Conservation (phyloP, 805 yeast species). For the Lipomyces yamadae region DNA sequence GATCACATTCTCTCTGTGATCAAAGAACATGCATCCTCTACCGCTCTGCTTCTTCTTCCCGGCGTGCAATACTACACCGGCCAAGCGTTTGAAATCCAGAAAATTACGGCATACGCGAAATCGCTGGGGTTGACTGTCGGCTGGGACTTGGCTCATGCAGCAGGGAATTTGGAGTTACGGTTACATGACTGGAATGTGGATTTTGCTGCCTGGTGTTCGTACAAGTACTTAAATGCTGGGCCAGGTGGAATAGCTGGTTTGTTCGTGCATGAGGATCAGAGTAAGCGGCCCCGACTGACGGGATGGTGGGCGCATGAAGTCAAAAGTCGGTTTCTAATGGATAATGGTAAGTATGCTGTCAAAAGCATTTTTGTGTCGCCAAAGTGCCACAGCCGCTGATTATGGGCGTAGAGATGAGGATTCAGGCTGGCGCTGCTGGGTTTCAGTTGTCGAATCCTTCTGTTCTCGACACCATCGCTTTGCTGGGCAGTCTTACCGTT, state of each 20-base stretch:
- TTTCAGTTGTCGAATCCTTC: constrained; percentile 90
- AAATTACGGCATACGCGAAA: constrained; percentile 71
- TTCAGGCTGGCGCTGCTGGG: constrained; percentile 80
- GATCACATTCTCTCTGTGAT: constrained; percentile 65
- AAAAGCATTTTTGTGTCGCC: background rate
- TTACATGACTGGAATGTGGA: constrained; percentile 91
- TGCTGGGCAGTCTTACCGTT: constrained; percentile 67
- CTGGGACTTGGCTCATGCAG: constrained; percentile 97
- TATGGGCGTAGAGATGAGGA: constrained; percentile 50
- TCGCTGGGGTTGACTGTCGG: constrained; percentile 61
- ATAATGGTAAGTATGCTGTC: constrained; percentile 23
- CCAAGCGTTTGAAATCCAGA: constrained; percentile 74
- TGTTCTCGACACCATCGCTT: constrained; percentile 79
- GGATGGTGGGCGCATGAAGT: constrained; percentile 98
- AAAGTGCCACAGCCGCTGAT: constrained; percentile 5
- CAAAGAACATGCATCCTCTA: constrained; percentile 58
- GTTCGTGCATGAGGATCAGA: constrained; percentile 65
- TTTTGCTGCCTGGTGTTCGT: constrained; percentile 94
- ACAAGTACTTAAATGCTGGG: constrained; percentile 88
- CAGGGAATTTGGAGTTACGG: constrained; percentile 76
- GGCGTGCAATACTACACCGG: constrained; percentile 95
- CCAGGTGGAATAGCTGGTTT: constrained; percentile 94
- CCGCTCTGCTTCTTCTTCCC: constrained; percentile 78
- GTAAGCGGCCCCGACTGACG: constrained; percentile 68
- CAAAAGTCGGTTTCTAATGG: constrained; percentile 74